Base-by-base conservation (phyloP, 345 rosid species). In the Laguncularia racemosa region DNA sequence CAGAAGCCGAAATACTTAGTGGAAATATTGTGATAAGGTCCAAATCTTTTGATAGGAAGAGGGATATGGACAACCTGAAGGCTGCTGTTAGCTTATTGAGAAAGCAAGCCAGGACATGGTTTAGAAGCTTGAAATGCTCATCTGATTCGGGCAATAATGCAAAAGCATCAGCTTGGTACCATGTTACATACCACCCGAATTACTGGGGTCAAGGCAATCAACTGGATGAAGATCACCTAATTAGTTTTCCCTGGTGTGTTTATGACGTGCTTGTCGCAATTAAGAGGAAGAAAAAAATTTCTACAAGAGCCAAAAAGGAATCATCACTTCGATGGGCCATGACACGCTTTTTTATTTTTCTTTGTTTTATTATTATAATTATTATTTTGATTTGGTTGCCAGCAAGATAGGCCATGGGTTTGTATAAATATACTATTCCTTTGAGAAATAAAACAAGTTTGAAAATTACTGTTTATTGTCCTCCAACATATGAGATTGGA, bases 221-320 rank as follows among this genome's bases (percentile, higher is more conserved):
- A 46, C 88, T 80, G 72, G 58, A 72, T 12, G 78, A 81, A 2
- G 76, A 76, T 46, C 96, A 88, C 65, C 83, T 63, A 55, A 78
- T 85, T 38, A 88, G 96, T 53, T 88, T 88, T 57, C 77, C 96
- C 1, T 88, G 96, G 96, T 76, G 84, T 67, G 81, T 85, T 20
- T 76, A 78, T 46, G 88, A 85, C 50, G 79, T 71, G 66, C 78
- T 85, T 59, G 59, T 83, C 49, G 60, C 66, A 48, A 85, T 81
- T 55, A 85, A 85, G 84, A 58, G 26, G n/a, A 17, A 33, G 28
- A 48, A 0, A 46, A 45, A 45, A 18, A 10, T 12, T 20, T 6
- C 20, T 0, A 4, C 0, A 1, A 18, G 6, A 16, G 0, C 3
- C 3, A 33, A 44, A 3, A 19, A 13, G 17, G 44, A 16, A 16